These are phyloP conservation scores for Lactarius akahatsu DNA, from an alignment of 768 basidiomycete species.

Conservation along the genomic window DNA sequence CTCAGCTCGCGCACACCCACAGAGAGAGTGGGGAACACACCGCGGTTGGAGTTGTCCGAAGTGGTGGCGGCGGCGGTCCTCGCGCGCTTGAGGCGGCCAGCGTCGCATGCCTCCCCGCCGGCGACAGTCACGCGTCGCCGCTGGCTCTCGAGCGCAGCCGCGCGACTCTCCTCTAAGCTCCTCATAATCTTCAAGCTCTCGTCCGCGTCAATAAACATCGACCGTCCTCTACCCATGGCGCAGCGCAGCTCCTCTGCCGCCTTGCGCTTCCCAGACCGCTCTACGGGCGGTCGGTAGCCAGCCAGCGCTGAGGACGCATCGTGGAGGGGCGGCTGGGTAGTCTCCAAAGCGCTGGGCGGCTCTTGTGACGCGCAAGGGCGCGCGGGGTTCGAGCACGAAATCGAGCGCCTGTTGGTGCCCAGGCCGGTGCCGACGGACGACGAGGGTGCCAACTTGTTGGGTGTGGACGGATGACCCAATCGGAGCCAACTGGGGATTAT, in stretches of 20 bases:
- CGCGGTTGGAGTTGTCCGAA: background rate
- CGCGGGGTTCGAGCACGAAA: background rate
- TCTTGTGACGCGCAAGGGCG: background rate
- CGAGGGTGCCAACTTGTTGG: background rate
- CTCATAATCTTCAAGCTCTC: conserved; percentile 11
- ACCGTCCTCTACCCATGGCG: background rate
- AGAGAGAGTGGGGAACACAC: background rate
- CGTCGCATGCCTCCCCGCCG: background rate
- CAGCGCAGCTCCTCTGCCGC: background rate
- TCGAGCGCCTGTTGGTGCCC: background rate
- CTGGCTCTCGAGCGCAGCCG: background rate
- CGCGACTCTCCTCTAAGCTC: background rate
- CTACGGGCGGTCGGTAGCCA: background rate
- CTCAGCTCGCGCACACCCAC: background rate
- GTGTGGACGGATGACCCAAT: background rate
- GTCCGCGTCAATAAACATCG: background rate
- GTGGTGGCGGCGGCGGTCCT: background rate
- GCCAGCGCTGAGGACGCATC: background rate
- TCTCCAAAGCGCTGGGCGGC: background rate
- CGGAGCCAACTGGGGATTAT: background rate
- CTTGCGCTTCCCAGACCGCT: conserved; percentile 4
- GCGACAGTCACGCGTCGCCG: conserved; percentile 1
- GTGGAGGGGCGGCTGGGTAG: background rate
- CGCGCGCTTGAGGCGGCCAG: background rate
- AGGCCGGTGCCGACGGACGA: background rate